phyloP scores from a whole-genome alignment of 1,284 basidiomycete genomes.

The Heliocybe sulcata region DNA sequence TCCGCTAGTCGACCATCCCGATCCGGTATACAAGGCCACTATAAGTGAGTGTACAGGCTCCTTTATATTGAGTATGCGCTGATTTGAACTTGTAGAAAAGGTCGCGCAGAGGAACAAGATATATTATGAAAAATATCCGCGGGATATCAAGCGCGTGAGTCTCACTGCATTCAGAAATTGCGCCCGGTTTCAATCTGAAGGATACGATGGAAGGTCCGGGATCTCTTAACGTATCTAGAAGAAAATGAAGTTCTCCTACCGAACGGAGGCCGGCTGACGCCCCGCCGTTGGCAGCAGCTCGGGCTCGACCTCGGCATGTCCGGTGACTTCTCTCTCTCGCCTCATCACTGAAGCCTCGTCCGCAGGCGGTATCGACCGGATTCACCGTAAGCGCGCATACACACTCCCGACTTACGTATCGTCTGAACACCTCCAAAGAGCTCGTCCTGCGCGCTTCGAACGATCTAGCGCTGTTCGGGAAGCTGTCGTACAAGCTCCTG shows the following conservation, averaged over 20 bases:
- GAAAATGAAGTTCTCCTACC: slow-evolving; percentile 25
- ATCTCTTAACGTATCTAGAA: slow-evolving; percentile 22
- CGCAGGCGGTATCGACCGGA: slow-evolving; percentile 36
- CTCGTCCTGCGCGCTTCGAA: slow-evolving; percentile 36
- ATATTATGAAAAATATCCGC: slow-evolving; percentile 43
- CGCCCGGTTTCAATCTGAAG: neutral
- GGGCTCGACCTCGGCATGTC: slow-evolving; percentile 36
- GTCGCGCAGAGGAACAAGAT: slow-evolving; percentile 35
- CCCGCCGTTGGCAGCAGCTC: slow-evolving; percentile 34
- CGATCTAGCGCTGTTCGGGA: slow-evolving; percentile 35
- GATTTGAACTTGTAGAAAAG: slow-evolving; percentile 17
- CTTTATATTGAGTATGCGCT: neutral
- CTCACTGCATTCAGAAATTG: slow-evolving; percentile 24
- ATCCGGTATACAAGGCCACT: slow-evolving; percentile 30
- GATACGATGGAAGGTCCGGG: neutral
- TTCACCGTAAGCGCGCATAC: slow-evolving; percentile 25
- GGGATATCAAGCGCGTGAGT: slow-evolving; percentile 35
- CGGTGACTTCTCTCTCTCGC: slow-evolving; percentile 19
- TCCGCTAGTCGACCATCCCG: slow-evolving; percentile 34
- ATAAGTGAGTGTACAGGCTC: slow-evolving; percentile 24
- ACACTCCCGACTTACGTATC: neutral
- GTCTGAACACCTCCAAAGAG: slow-evolving; percentile 11
- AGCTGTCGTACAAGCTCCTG: slow-evolving; percentile 35
- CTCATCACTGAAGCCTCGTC: neutral
- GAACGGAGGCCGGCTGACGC: slow-evolving; percentile 33